phyloP scores from a whole-genome alignment of 495 filamentous ascomycete genomes.

The Hypoxylon trugodes region DNA sequence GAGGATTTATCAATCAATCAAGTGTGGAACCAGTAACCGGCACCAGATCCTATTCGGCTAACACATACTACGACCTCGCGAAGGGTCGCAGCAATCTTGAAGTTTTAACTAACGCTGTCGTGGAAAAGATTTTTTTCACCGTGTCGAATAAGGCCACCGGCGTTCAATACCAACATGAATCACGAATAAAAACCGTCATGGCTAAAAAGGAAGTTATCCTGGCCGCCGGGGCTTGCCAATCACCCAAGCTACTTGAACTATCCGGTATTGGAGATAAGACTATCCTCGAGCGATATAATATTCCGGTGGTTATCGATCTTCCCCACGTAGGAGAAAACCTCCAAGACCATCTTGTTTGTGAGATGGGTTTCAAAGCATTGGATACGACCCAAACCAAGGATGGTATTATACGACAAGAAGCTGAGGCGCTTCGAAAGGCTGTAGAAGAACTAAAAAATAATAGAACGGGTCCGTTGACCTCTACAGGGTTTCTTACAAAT shows the following conservation, averaged over 20 bases:
- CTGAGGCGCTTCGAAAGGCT: constrained; percentile 59
- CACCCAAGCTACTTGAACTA: constrained; percentile 69
- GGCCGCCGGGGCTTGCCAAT: constrained; percentile 63
- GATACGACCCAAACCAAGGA: constrained; percentile 70
- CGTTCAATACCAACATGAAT: constrained; percentile 43
- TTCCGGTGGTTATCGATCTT: constrained; percentile 71
- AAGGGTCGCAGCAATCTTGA: constrained; percentile 53
- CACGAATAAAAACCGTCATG: constrained; percentile 25
- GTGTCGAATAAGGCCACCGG: constrained; percentile 46
- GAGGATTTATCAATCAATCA: constrained; percentile 53
- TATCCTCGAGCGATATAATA: constrained; percentile 67
- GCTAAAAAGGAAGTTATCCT: constrained; percentile 64
- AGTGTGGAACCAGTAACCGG: constrained; percentile 53
- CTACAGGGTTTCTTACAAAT: too few species aligned
- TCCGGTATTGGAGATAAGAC: constrained; percentile 75
- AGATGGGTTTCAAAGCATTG: constrained; percentile 51
- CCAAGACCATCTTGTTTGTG: constrained; percentile 57
- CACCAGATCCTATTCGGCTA: constrained; percentile 48
- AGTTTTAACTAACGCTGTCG: constrained; percentile 55
- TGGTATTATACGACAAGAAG: constrained; percentile 73
- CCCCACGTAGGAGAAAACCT: constrained; percentile 77
- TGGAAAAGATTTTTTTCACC: constrained; percentile 53
- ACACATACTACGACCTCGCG: constrained; percentile 47
- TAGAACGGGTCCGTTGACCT: too few species aligned
- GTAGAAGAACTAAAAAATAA: too few species aligned